Percentiles rank a stretch among this genome's conserved stretches.
phyloP scores from a whole-genome alignment of 2,329 filamentous ascomycete genomes.

The Diaporthe australafricana region DNA sequence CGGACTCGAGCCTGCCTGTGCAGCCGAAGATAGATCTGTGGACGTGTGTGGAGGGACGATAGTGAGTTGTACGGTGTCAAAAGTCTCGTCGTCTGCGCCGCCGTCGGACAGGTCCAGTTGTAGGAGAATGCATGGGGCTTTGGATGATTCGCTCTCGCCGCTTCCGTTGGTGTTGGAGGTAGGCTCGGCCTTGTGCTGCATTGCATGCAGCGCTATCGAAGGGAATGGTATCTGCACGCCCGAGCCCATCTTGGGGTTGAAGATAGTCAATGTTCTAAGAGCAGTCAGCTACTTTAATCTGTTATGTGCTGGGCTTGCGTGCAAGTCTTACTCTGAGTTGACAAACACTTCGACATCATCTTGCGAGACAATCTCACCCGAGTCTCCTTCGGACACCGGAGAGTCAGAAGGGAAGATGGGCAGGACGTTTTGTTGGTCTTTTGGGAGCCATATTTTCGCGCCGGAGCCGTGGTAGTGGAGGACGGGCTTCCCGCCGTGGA shows the following conservation, averaged over 20 bases:
- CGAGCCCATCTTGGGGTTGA: conserved; percentile 65
- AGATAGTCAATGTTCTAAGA: conserved; percentile 70
- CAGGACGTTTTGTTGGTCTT: conserved; percentile 63
- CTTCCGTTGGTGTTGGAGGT: neutral
- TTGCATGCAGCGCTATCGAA: conserved; percentile 79
- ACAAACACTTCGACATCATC: conserved; percentile 68
- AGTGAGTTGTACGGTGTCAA: conserved; percentile 75
- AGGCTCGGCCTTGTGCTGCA: conserved; percentile 65
- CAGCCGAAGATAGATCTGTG: conserved; percentile 37
- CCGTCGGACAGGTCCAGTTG: conserved; percentile 74
- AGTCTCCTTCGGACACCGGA: conserved; percentile 48
- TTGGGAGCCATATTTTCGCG: conserved; percentile 69
- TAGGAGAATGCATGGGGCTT: conserved; percentile 70
- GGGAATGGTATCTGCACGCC: conserved; percentile 81
- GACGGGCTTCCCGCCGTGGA: conserved; percentile 77
- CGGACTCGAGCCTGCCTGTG: conserved; percentile 40
- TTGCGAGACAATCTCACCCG: conserved; percentile 53
- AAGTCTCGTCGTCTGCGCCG: conserved; percentile 70
- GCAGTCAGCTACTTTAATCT: neutral
- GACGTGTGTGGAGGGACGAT: conserved; percentile 62
- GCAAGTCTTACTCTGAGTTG: conserved; percentile 63
- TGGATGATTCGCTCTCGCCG: conserved; percentile 41
- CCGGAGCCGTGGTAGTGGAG: conserved; percentile 72
- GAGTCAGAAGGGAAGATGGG: conserved; percentile 62
- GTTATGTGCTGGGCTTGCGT: neutral